Evolutionary conservation across 371 early-diverging fungal species (phyloP).

Genomic region (Blakeslea trispora): DNA sequence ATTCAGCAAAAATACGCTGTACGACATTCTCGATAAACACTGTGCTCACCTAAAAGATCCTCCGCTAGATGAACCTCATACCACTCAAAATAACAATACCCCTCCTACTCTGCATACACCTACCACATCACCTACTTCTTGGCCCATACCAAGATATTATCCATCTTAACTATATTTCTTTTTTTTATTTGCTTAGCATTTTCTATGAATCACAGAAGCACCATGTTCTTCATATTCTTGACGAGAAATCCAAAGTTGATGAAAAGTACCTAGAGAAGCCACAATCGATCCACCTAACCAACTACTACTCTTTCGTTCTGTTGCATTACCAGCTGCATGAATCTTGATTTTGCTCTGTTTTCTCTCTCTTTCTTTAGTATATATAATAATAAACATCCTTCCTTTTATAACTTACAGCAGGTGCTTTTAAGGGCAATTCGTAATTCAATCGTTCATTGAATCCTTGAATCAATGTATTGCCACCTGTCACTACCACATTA

Average conservation of each 20-base stretch:
- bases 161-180: constrained; percentile 3
- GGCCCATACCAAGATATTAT: constrained; percentile 13
- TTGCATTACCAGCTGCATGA: constrained; percentile 71
- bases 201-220: constrained; percentile 80
- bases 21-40: constrained; percentile 62
- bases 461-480: constrained; percentile 83
- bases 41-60: constrained; percentile 56
- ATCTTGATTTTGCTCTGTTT: constrained; percentile 76
- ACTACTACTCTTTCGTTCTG: constrained; percentile 86
- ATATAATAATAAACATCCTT: too few relatives aligned
- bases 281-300: constrained; percentile 98
- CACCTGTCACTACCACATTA: constrained; percentile 90
- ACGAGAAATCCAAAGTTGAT: constrained; percentile 94
- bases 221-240: constrained; percentile 91
- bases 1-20: constrained; percentile 59
- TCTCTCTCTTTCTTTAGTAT: too few relatives aligned
- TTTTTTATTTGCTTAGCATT: constrained; percentile 64
- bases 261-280: constrained; percentile 94
- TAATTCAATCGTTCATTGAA: constrained; percentile 84
- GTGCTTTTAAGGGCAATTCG: constrained; percentile 67
- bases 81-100: constrained; percentile 8
- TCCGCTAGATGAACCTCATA: not conserved
- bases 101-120: constrained; percentile 6
- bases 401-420: constrained; percentile 60
- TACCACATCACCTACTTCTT: constrained; percentile 15